Evolutionary conservation across 2,329 filamentous ascomycete genomes (phyloP), one percentile per base, ranked within the genome.

Genomic region (Claviceps pusilla): DNA sequence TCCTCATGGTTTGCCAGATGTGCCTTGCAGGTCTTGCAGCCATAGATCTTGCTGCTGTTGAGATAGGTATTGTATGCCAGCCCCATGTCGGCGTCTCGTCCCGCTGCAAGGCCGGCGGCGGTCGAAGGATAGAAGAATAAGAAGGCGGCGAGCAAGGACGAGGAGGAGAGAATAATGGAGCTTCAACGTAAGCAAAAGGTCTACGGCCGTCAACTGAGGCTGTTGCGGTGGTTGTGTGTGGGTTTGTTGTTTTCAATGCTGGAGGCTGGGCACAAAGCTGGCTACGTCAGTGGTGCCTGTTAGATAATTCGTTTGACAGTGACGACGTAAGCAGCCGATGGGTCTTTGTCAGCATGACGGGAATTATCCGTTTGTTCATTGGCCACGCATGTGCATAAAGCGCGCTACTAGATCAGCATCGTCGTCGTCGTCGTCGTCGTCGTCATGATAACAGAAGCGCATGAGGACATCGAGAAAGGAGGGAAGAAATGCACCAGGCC

Each of bases 1-100:
- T 96, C 89, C 62, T 97, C 89, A 63, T 95, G 89, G 68, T 95
- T 93, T 37, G 90, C 86, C 19, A 98, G 81, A 67, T 98, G 93
- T 7, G 93, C 88, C 71, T 96, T 96, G 82, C 93, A 98, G 64
- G 79, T 80, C 75, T 91, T 91, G 80, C 87, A 96, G 60, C 88
- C 89, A 69, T 93, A 95, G 66, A 96, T 91, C 71, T 87, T 87
- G 71, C 77, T 80, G 66, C 86, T 86, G 69, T 83, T 87, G 60
- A 95, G 83, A 69, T 95, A 96, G 57, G 87, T 83, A 72, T 95
- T 95, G 76, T 95, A 95, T 57, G 84, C 76, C 62, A 96, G 83
- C 61, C 89, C 89, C 89, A 95, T 95, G 54, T 48, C 50, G 50
- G 12, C 28, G 46, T 48, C 35, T 48, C 43, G 43, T 47, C 9